Evolutionary conservation across 306 rosid species (phyloP).

Genomic region (Boehmeria nivea): DNA sequence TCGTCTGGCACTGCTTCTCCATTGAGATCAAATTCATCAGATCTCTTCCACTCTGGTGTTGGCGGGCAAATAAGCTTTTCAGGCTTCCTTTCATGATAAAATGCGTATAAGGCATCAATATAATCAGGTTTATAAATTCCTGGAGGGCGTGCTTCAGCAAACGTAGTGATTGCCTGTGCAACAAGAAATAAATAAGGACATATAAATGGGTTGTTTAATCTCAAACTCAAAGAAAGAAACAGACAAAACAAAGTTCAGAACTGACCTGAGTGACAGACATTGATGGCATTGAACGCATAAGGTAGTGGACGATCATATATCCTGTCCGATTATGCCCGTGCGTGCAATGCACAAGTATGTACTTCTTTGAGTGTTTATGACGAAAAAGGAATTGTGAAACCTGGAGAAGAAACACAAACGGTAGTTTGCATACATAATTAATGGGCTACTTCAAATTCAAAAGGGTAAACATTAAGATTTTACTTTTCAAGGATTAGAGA

Average conservation of each 20-base stretch:
- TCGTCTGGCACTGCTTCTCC: slow-evolving; percentile 95
- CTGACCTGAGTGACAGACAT: slow-evolving; percentile 78
- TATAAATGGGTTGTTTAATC: slow-evolving; percentile 4
- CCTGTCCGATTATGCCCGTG: slow-evolving; percentile 99
- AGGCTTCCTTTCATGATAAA: slow-evolving; percentile 89
- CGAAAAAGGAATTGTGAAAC: slow-evolving; percentile 73
- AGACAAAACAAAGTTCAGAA: slow-evolving; percentile 12
- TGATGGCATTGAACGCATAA: slow-evolving; percentile 67
- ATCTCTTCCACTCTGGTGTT: slow-evolving; percentile 98
- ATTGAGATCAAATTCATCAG: slow-evolving; percentile 93
- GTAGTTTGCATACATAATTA: background rate
- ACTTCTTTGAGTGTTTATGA: slow-evolving; percentile 82
- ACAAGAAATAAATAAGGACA: background rate
- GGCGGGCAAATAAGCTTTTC: slow-evolving; percentile 80
- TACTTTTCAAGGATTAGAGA: background rate
- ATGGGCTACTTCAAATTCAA: no score
- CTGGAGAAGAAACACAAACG: slow-evolving; percentile 40
- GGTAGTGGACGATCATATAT: slow-evolving; percentile 86
- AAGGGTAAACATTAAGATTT: background rate
- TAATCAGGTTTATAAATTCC: slow-evolving; percentile 98
- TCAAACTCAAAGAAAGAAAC: slow-evolving; percentile 4
- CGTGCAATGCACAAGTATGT: slow-evolving; percentile 95
- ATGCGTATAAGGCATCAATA: slow-evolving; percentile 71
- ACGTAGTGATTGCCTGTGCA: slow-evolving; percentile 66
- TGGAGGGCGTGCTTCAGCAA: slow-evolving; percentile 93